Evolutionary conservation across 352 stramenopile genomes (phyloP), one percentile per base, ranked within the genome.

Genomic region (Phytophthora europaea): DNA sequence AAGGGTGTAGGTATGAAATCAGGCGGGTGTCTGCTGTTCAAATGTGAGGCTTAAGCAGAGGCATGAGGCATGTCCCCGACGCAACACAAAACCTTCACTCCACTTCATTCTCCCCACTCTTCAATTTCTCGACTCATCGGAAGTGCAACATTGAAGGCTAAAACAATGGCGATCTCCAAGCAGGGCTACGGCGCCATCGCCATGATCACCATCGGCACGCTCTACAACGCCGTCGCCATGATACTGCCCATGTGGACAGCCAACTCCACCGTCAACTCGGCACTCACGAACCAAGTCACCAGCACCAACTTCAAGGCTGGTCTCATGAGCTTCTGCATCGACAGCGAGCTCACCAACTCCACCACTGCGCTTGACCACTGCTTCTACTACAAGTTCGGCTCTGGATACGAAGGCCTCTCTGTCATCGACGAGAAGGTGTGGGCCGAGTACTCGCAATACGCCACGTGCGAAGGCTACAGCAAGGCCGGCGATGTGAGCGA

Each of bases 331-430:
- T 69, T 69, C 65, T 84, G 79, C 69, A 85, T 82, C 47, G 78
- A 90, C 62, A 66, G 85, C 26, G 60, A 88, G 61, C 57, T 89
- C 56, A 36, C 53, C 7, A 80, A 87, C 65, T 23, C 65, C 45
- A 72, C 65, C 23, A 51, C 81, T 22, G 38, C 60, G 15, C 83
- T 88, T 40, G 80, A 91, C 72, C 77, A 84, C 64, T 91, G 83
- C 72, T 89, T 89, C 70, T 91, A 86, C 74, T 80, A 89, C 78
- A 88, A 83, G 16, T 79, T 78, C 3, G 85, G 74, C 71, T 78
- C 75, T 4, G 82, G 68, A 63, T 66, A 87, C 16, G 77, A 82
- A 47, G 72, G 87, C 22, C 20, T 88, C 9, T 62, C 73, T 1
- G 61, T 73, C 4, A 52, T 78, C 18, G 53, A 85, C 56, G 59